Base-by-base conservation (phyloP, 495 filamentous ascomycete genomes). In the Bacidia gigantensis region DNA sequence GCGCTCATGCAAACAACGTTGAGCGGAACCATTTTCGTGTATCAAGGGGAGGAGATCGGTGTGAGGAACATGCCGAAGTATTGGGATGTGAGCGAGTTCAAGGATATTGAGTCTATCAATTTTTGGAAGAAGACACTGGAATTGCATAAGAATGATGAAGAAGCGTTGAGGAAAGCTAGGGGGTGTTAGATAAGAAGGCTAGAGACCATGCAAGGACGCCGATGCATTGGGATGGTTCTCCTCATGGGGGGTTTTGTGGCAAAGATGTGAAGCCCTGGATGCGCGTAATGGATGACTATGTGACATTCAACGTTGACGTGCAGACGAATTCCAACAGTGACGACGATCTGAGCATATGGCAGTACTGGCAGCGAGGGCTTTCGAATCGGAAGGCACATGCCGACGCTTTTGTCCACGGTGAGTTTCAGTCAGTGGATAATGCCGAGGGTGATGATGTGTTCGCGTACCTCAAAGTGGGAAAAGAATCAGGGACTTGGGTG, bases 161-260 rank as follows among this genome's bases (percentile, higher is more conserved):
- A 62, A 12, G 62, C 58, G 3, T 52, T 79, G 12, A 64, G 59
- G 35, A 59, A 63, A 1, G 71, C 66, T 0, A 60, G 69, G 48
- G 51, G 11, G 59, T 68, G 0, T 38, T 81, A 26, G 66, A 72
- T 49, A 63, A 69, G 25, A 65, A 73, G 46, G 75, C 75, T 0
- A 70, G 81, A n/a, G 81, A 85, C 53, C 71, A 85, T 56, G 70
- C 78, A 2, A 67, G 81, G 9, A 62, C 73, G 11, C 81, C 81
- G 0, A 78, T 84, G 71, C 78, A 79, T 47, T 85, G 80, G 81
- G 65, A 74, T 54, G 61, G 51, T 2, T 64, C 65, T 0, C 56
- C 60, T 0, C 71, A 84, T 53, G 76, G 67, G 0, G 81, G 81
- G 3, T 83, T 83, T 58, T 64, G 70, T 12, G 52, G 52, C 3